Evolutionary conservation across 2,329 filamentous ascomycete species (phyloP).

Genomic region (Sporothrix pallida): DNA sequence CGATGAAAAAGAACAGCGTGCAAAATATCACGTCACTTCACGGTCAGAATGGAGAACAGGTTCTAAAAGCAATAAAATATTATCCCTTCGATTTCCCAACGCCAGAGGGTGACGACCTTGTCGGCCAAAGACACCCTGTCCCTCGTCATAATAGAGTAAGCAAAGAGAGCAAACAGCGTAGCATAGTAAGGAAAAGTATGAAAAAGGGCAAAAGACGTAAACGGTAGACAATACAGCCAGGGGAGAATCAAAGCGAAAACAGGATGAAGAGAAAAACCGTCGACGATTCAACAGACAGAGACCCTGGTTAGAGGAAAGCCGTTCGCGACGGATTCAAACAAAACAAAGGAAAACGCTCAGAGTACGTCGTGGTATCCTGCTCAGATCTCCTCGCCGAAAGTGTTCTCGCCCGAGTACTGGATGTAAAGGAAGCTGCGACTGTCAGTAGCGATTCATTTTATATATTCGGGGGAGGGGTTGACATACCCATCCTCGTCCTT

Average conservation of each 20-base stretch:
- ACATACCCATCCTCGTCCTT: constrained; percentile 77
- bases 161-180: not conserved
- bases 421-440: constrained; percentile 87
- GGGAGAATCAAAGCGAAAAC: not conserved
- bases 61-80: not conserved
- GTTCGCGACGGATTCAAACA: not conserved
- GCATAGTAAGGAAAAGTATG: not conserved
- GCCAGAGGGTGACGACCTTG: constrained; percentile 22
- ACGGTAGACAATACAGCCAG: too few species aligned
- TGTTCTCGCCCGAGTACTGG: constrained; percentile 99
- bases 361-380: not conserved
- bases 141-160: constrained; percentile 17
- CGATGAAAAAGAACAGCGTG: not conserved
- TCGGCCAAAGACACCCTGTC: not conserved
- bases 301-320: constrained; percentile 10
- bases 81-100: constrained; percentile 32
- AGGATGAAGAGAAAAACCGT: not conserved
- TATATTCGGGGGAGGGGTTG: constrained; percentile 18
- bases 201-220: not conserved
- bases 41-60: not conserved
- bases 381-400: constrained; percentile 68
- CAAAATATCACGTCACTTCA: not conserved
- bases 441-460: constrained; percentile 31
- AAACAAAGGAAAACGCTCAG: not conserved
- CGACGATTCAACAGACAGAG: constrained; percentile 9